A percentile compares a stretch with the other conserved stretches of the same genome.
Evolutionary conservation across 306 rosid genomes (phyloP).

Genomic region (Canavalia gladiata): DNA sequence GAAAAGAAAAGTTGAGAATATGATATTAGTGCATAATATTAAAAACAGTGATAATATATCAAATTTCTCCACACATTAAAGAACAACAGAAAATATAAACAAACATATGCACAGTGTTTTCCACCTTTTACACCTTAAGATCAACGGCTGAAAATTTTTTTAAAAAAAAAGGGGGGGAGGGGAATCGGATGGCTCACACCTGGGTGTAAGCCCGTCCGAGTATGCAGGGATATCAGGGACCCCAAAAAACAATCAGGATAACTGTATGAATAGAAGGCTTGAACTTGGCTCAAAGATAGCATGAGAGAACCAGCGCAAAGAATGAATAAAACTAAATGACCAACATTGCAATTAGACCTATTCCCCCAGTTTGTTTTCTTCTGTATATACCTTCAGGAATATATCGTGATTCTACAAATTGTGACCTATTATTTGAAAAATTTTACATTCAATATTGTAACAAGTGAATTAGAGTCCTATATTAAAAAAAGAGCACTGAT

Average conservation of each 20-base stretch:
- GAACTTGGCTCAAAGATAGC: background rate
- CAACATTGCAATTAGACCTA: background rate
- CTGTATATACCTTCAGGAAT: background rate
- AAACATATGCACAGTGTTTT: too few relatives aligned
- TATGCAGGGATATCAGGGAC: too few relatives aligned
- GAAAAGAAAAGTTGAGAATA: conserved; percentile 14
- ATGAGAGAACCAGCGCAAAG: conserved; percentile 3
- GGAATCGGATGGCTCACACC: too few relatives aligned
- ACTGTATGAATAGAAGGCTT: background rate
- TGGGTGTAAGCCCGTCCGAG: too few relatives aligned
- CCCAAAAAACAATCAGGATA: conserved; percentile 2
- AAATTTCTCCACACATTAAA: background rate
- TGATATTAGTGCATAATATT: conserved; percentile 10
- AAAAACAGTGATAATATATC: background rate
- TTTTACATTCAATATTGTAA: too few relatives aligned
- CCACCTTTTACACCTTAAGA: too few relatives aligned
- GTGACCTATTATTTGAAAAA: background rate
- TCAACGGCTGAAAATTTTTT: too few relatives aligned
- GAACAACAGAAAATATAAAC: too few relatives aligned
- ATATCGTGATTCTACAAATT: background rate
- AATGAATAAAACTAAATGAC: background rate
- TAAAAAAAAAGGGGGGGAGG: too few relatives aligned
- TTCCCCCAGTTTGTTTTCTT: background rate
- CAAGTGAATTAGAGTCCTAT: too few relatives aligned
- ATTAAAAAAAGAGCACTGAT: background rate